Conservation (phyloP, 2,329 filamentous ascomycete species). For the Zelopaecilomyces penicillatus region DNA sequence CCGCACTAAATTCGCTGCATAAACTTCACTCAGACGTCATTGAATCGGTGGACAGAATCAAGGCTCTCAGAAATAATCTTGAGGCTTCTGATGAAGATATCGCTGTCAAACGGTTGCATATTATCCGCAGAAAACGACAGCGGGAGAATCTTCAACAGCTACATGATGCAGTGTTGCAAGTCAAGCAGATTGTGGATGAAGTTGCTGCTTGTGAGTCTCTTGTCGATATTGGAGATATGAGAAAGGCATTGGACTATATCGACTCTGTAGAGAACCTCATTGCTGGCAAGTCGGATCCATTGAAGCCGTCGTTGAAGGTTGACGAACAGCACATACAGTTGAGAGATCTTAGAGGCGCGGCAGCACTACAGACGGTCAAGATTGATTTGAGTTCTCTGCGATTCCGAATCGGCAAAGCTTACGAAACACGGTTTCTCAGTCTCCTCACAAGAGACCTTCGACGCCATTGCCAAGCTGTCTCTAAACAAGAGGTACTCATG, state of each 20-base stretch:
- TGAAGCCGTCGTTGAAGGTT: conserved; percentile 19
- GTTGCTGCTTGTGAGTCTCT: conserved; percentile 69
- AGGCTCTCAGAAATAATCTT: conserved; percentile 69
- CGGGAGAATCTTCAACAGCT: conserved; percentile 79
- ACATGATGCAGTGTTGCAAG: conserved; percentile 72
- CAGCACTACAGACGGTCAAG: conserved; percentile 71
- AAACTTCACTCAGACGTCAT: conserved; percentile 88
- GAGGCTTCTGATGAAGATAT: conserved; percentile 77
- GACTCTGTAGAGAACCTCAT: conserved; percentile 73
- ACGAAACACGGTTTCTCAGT: conserved; percentile 71
- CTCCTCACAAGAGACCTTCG: conserved; percentile 72
- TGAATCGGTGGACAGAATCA: conserved; percentile 82
- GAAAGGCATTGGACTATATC: conserved; percentile 69
- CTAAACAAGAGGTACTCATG: conserved; percentile 64
- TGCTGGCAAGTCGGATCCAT: conserved; percentile 52
- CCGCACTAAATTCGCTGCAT: conserved; percentile 79
- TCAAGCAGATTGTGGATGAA: conserved; percentile 68
- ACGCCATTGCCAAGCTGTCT: conserved; percentile 65
- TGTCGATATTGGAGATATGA: conserved; percentile 76
- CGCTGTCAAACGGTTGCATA: conserved; percentile 73
- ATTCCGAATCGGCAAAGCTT: conserved; percentile 76
- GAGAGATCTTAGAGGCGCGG: conserved; percentile 66
- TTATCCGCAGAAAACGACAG: conserved; percentile 73
- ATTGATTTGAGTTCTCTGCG: conserved; percentile 69
- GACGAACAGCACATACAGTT: conserved; percentile 24